Percentiles rank a stretch among this genome's conserved stretches.
Conservation (phyloP, 2,329 filamentous ascomycete species). For the Aspergillus thermomutatus region DNA sequence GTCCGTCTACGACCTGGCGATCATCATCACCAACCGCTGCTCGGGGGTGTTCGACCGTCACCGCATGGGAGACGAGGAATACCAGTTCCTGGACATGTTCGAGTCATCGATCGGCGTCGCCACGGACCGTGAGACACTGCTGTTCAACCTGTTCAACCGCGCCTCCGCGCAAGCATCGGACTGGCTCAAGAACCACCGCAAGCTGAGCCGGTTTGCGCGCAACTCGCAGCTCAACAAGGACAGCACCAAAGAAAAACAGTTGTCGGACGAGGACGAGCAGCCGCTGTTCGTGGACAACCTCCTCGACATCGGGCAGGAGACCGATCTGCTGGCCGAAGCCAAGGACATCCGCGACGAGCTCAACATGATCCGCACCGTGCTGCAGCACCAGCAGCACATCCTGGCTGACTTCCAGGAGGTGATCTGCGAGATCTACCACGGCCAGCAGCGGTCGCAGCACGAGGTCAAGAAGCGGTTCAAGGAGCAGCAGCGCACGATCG, state of each 20-base stretch:
- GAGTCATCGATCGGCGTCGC: conserved; percentile 58
- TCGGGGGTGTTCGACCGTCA: conserved; percentile 60
- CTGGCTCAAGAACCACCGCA: conserved; percentile 52
- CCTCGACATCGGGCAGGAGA: conserved; percentile 58
- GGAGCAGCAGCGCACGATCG: conserved; percentile 57
- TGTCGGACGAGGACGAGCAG: conserved; percentile 32
- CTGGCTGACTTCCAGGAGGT: conserved; percentile 33
- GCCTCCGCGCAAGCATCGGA: conserved; percentile 56
- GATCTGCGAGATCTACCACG: conserved; percentile 34
- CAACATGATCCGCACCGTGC: conserved; percentile 53
- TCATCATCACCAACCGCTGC: conserved; percentile 59
- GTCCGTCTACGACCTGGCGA: conserved; percentile 61
- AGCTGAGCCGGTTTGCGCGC: conserved; percentile 33
- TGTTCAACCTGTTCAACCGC: conserved; percentile 59
- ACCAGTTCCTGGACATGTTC: conserved; percentile 66
- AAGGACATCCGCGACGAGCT: conserved; percentile 68
- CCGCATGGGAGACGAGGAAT: conserved; percentile 56
- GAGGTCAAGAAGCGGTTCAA: conserved; percentile 54
- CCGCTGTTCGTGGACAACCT: conserved; percentile 46
- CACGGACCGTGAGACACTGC: conserved; percentile 54
- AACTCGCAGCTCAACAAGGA: conserved; percentile 8
- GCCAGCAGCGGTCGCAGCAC: conserved; percentile 35
- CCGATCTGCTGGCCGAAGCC: conserved; percentile 59
- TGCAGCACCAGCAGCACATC: conserved; percentile 38
- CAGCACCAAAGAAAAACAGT: conserved; percentile 16